These are phyloP conservation scores for Colletotrichum liriopes DNA, from an alignment of 2,329 filamentous ascomycete species.

Conservation along the genomic window DNA sequence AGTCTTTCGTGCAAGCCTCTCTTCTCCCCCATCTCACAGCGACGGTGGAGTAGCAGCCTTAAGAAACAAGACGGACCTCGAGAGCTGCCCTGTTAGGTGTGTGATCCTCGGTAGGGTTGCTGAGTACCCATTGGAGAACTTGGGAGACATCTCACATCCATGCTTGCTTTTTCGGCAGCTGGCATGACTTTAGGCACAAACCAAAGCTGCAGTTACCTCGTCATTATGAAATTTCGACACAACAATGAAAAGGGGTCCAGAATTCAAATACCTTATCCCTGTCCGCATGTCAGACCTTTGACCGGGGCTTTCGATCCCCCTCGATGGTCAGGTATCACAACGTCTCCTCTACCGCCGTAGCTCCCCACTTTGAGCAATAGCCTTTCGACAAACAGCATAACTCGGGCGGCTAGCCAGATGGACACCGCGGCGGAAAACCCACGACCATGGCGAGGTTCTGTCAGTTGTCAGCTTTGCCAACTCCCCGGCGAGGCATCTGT, in stretches of 20 bases:
- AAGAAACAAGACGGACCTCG: background rate
- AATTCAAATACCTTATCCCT: slow-evolving; percentile 19
- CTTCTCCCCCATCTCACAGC: background rate
- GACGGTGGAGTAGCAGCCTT: background rate
- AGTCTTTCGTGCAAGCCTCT: slow-evolving; percentile 5
- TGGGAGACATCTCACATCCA: background rate
- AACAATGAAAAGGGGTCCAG: background rate
- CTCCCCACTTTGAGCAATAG: background rate
- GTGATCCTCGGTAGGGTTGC: slow-evolving; percentile 16
- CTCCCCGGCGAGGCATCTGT: slow-evolving; percentile 7
- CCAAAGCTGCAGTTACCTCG: slow-evolving; percentile 22
- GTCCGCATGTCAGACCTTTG: slow-evolving; percentile 8
- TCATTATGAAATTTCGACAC: slow-evolving; percentile 19
- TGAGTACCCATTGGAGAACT: background rate
- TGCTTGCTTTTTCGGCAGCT: slow-evolving; percentile 38
- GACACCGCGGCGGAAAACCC: background rate
- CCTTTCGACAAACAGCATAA: slow-evolving; percentile 4
- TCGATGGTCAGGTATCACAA: slow-evolving; percentile 18
- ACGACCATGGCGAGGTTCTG: background rate
- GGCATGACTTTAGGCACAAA: slow-evolving; percentile 27
- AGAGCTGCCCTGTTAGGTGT: background rate
- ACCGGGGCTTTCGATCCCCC: slow-evolving; percentile 12
- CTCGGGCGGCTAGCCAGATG: background rate
- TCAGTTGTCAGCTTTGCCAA: slow-evolving; percentile 19
- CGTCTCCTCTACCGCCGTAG: background rate